These are phyloP conservation scores for Fusarium staphyleae DNA, from an alignment of 2,329 filamentous ascomycete genomes.

Conservation along the genomic window DNA sequence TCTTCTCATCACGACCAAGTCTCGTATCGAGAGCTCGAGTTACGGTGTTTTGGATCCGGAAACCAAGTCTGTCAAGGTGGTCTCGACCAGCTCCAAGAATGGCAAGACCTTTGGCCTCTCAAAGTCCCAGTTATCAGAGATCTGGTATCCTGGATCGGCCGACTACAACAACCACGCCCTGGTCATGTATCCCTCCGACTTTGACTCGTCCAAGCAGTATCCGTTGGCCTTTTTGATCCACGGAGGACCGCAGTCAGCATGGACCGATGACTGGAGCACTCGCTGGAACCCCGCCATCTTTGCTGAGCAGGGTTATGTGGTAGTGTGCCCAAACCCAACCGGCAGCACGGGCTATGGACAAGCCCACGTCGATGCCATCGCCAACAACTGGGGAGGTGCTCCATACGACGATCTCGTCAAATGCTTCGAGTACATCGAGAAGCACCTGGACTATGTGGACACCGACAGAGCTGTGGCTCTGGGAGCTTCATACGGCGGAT, in stretches of 20 bases:
- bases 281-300: constrained; percentile 88
- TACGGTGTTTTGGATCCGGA: constrained; percentile 67
- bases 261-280: constrained; percentile 78
- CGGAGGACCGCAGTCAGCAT: constrained; percentile 81
- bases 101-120: constrained; percentile 73
- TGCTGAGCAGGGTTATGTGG: constrained; percentile 87
- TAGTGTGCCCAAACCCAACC: constrained; percentile 82
- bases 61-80: constrained; percentile 46
- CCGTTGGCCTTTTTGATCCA: constrained; percentile 83
- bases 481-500: constrained; percentile 78
- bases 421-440: constrained; percentile 76
- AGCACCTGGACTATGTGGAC: constrained; percentile 73
- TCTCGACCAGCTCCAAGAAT: constrained; percentile 71
- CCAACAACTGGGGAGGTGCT: constrained; percentile 81
- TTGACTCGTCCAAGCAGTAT: constrained; percentile 75
- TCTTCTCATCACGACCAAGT: constrained; percentile 72
- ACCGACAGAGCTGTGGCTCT: constrained; percentile 73
- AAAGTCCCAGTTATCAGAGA: constrained; percentile 67
- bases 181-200: constrained; percentile 69
- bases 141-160: constrained; percentile 72
- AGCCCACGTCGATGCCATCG: constrained; percentile 77
- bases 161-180: constrained; percentile 73
- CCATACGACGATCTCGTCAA: constrained; percentile 85
- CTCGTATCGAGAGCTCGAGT: constrained; percentile 74
- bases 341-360: constrained; percentile 86